Evolutionary conservation across 202 grass and related monocot species (phyloP).

Genomic region (Panicum hallii): DNA sequence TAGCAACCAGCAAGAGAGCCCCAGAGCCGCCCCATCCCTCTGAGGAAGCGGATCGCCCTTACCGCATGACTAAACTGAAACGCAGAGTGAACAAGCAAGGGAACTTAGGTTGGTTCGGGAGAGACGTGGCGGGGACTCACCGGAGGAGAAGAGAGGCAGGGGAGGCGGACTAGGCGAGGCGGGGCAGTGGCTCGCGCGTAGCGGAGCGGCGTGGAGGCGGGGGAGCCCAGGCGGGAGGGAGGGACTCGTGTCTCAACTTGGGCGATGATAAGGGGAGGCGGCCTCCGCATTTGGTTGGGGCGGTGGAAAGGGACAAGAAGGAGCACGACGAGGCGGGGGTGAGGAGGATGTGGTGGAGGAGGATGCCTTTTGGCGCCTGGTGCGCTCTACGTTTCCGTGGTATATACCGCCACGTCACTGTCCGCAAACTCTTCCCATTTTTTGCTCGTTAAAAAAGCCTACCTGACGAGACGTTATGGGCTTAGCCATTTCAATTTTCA

Average conservation of each 20-base stretch:
- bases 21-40: too few species aligned
- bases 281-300: neutral
- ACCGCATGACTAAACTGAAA: neutral
- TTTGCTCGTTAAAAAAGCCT: neutral
- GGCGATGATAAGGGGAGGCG: slow-evolving; percentile 39
- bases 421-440: neutral
- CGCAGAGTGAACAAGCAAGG: neutral
- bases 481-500: too few species aligned
- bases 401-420: slow-evolving; percentile 10
- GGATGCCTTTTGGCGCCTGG: slow-evolving; percentile 54
- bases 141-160: neutral
- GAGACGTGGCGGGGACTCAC: neutral
- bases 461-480: too few species aligned
- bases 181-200: neutral
- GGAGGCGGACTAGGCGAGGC: neutral
- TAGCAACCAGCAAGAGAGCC: neutral
- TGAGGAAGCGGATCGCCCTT: neutral
- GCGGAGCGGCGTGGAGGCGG: neutral
- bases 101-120: neutral
- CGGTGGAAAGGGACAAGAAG: slow-evolving; percentile 33
- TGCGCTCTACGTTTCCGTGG: slow-evolving; percentile 40
- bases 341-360: slow-evolving; percentile 48
- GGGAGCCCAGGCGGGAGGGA: neutral
- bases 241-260: neutral
- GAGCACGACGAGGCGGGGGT: neutral